Conservation (phyloP, 169 alveolate genomes). For the Amoebophrya sp. region DNA sequence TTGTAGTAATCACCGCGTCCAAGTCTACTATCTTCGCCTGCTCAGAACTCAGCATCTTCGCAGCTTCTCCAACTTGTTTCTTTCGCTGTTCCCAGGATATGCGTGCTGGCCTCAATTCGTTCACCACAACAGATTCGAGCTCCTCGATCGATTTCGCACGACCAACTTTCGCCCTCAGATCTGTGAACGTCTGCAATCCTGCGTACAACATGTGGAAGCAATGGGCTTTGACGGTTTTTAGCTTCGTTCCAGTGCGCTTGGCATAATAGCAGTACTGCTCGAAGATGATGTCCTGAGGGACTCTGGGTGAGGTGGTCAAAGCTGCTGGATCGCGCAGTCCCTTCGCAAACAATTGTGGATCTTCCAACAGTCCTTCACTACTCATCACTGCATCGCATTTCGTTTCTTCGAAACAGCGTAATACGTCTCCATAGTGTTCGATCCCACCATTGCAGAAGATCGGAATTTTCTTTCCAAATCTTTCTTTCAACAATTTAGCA, state of each 20-base stretch:
- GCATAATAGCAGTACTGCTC: conserved; percentile 23
- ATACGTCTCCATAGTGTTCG: conserved; percentile 44
- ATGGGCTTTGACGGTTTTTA: conserved; percentile 28
- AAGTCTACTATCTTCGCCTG: not conserved
- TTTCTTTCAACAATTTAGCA: not conserved
- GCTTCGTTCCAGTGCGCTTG: not conserved
- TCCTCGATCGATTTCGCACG: not conserved
- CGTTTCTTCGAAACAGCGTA: conserved; percentile 39
- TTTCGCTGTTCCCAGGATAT: not conserved
- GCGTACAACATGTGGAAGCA: conserved; percentile 34
- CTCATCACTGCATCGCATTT: conserved; percentile 53
- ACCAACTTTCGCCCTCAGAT: not conserved
- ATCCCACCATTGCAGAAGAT: conserved; percentile 50
- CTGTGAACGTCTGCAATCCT: not conserved
- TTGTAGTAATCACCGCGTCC: no score
- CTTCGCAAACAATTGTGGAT: conserved; percentile 40
- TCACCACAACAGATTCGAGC: not conserved
- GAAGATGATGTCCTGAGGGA: not conserved
- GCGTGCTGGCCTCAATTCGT: not conserved
- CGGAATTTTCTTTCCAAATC: conserved; percentile 3
- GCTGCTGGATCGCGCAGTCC: not conserved
- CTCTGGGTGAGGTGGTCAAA: not conserved
- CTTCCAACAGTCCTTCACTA: conserved; percentile 45
- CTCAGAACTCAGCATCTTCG: not conserved
- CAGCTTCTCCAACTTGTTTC: no score